These are phyloP conservation scores for Camellia sinensis DNA, from an alignment of 148 eudicot genomes.

Conservation along the genomic window DNA sequence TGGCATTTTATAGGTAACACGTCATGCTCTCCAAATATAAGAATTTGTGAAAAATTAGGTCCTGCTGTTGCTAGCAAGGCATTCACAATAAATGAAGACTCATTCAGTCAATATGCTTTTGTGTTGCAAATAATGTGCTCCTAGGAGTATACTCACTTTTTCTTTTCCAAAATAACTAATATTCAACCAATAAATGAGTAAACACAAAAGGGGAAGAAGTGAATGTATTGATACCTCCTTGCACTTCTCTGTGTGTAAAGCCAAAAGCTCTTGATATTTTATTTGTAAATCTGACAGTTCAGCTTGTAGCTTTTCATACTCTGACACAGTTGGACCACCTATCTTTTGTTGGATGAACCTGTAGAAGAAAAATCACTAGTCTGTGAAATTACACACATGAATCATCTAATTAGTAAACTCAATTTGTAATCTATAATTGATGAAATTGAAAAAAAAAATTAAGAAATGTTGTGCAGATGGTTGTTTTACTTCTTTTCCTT, in stretches of 20 bases:
- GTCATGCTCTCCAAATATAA: too few species aligned
- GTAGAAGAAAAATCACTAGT: slow-evolving; percentile 8
- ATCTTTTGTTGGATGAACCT: slow-evolving; percentile 90
- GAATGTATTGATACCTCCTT: slow-evolving; percentile 46
- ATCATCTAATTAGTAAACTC: neutral
- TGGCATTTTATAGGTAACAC: too few species aligned
- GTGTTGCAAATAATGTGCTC: neutral
- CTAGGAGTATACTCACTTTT: neutral
- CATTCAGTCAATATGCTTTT: neutral
- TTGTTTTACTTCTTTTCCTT: neutral
- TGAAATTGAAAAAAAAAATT: neutral
- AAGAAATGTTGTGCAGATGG: neutral
- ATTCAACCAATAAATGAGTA: neutral
- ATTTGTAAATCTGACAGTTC: slow-evolving; percentile 63
- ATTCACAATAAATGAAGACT: neutral
- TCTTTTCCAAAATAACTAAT: neutral
- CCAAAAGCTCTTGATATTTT: slow-evolving; percentile 61
- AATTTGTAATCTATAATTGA: neutral
- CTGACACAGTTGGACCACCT: slow-evolving; percentile 76
- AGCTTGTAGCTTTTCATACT: slow-evolving; percentile 75
- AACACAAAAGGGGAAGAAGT: neutral
- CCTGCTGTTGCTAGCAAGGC: neutral
- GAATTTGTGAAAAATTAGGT: neutral
- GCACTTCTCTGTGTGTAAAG: slow-evolving; percentile 67
- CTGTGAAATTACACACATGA: neutral